Base-by-base conservation (phyloP, 371 early-diverging fungal species). In the Mucor irregularis region DNA sequence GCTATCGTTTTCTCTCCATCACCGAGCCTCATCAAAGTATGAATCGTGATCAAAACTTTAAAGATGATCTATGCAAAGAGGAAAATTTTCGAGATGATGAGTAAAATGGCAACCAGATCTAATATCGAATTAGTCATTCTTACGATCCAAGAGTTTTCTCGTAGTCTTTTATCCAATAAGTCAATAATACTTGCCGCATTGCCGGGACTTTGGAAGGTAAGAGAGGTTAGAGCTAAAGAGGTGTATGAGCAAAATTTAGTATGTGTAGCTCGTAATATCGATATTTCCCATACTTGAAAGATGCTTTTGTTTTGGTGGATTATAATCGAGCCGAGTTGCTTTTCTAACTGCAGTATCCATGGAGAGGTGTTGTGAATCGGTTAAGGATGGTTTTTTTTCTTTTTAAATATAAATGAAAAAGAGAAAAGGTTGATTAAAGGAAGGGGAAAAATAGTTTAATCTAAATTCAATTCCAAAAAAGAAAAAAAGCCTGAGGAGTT, bases 91-190 rank as follows among this genome's bases (percentile, higher is more conserved):
- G 17, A 49, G 16, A 46, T 30, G 22, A 43, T 3, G 29, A 47
- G 19, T 8, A 16, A 19, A 31, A 9, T 10, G 6, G 9, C 17
- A 8, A 7, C n/a, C n/a, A n/a, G n/a, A n/a, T n/a, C n/a, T n/a
- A n/a, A 11, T 43, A 25, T 9, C 3, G 48, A 43, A 58, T 43
- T 10, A 21, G 24, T 35, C 14, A 28, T 46, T 40, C 68, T 58
- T 82, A 92, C 91, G 60, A 91, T 86, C 93, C 93, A 93, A 61
- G 88, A 85, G 49, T 82, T 78, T 48, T 90, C 90, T n/a, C 82
- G 62, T 28, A 88, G 64, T 29, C 91, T 69, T 50, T 75, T 78
- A 50, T 76, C 76, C 28, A 93, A 49, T 13, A 72, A 47, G 55
- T 71, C 74, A 50, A 87, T 74, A 17, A 90, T 79, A 58, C 80